These are phyloP conservation scores for Fusarium sp. DNA, from an alignment of 2,329 filamentous ascomycete species.

Conservation along the genomic window DNA sequence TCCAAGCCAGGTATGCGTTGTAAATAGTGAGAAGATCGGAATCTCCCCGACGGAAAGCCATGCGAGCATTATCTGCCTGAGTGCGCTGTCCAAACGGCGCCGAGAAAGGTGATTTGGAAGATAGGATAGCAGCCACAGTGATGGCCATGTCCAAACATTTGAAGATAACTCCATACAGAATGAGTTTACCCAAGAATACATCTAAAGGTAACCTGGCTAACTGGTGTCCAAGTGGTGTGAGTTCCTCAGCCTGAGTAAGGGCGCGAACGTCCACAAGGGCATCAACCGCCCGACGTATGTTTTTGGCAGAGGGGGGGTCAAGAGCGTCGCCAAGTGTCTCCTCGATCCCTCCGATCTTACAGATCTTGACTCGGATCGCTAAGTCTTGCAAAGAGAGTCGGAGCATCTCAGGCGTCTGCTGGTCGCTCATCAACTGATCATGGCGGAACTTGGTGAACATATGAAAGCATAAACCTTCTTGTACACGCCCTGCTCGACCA, in stretches of 20 bases:
- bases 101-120: conserved; percentile 93
- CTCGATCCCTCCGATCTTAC: conserved; percentile 93
- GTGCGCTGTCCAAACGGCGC: conserved; percentile 85
- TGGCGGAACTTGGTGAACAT: conserved; percentile 92
- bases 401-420: conserved; percentile 97
- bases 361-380: conserved; percentile 96
- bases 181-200: conserved; percentile 93
- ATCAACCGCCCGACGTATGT: conserved; percentile 92
- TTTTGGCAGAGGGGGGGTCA: conserved; percentile 90
- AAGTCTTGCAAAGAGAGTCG: conserved; percentile 93
- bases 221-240: conserved; percentile 88
- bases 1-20: conserved; percentile 94
- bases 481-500: conserved; percentile 93
- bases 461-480: conserved; percentile 95
- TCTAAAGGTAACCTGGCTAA: conserved; percentile 91
- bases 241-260: conserved; percentile 80
- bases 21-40: conserved; percentile 94
- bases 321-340: conserved; percentile 88
- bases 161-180: conserved; percentile 87
- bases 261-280: conserved; percentile 93
- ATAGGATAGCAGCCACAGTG: conserved; percentile 91
- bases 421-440: conserved; percentile 85
- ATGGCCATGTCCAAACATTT: conserved; percentile 91
- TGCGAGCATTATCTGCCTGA: conserved; percentile 83
- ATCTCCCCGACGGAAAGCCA: conserved; percentile 84